phyloP scores from a whole-genome alignment of 2,329 filamentous ascomycete genomes.

The Fusarium sp. region DNA sequence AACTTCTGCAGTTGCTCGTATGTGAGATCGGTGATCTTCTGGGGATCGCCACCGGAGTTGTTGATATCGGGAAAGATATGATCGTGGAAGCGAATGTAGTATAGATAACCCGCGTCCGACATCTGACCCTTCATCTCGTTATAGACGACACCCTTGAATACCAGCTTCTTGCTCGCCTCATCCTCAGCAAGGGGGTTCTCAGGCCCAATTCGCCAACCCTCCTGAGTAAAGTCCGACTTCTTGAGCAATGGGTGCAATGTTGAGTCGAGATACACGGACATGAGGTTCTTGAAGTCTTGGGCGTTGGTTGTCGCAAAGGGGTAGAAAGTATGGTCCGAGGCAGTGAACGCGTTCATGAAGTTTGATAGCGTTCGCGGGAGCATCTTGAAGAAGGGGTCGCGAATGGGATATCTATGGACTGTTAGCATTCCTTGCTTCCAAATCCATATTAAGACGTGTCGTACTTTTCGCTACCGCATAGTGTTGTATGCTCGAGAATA shows the following conservation, averaged over 20 bases:
- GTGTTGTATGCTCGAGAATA: slow-evolving; percentile 96
- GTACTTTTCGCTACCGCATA: slow-evolving; percentile 95
- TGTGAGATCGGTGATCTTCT: slow-evolving; percentile 95
- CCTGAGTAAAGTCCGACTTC: slow-evolving; percentile 91
- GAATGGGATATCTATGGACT: slow-evolving; percentile 86
- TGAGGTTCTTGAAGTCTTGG: slow-evolving; percentile 94
- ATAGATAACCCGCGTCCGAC: slow-evolving; percentile 96
- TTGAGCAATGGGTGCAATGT: slow-evolving; percentile 92
- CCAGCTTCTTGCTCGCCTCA: slow-evolving; percentile 75
- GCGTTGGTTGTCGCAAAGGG: slow-evolving; percentile 97
- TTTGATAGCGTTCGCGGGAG: slow-evolving; percentile 97
- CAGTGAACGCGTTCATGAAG: slow-evolving; percentile 99
- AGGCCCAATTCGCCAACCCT: slow-evolving; percentile 95
- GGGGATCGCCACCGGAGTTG: slow-evolving; percentile 96
- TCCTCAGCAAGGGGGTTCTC: slow-evolving; percentile 79
- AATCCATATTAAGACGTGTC: slow-evolving; percentile 33
- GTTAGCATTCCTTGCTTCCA: slow-evolving; percentile 46
- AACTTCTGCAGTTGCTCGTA: slow-evolving; percentile 90
- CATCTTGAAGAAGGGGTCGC: slow-evolving; percentile 99
- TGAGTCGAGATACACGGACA: slow-evolving; percentile 96
- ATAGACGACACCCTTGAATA: slow-evolving; percentile 98
- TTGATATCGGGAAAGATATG: slow-evolving; percentile 94
- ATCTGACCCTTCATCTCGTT: slow-evolving; percentile 99
- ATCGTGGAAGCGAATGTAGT: slow-evolving; percentile 95
- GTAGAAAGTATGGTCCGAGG: slow-evolving; percentile 95